Evolutionary conservation across 352 stramenopile species (phyloP), one percentile per base, ranked within the genome.

Genomic region (Lagenidium giganteum): DNA sequence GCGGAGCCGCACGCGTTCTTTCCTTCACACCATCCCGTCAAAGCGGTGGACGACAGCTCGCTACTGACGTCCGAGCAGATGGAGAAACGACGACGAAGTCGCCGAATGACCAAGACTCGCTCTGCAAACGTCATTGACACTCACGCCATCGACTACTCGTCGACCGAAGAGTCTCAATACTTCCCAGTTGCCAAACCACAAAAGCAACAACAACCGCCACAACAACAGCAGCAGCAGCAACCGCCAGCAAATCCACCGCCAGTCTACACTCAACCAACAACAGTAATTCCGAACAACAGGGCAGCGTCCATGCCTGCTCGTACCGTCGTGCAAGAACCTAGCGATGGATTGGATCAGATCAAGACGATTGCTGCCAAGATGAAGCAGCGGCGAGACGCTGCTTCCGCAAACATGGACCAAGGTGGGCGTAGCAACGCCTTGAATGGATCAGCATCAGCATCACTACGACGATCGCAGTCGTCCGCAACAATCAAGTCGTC

Each of bases 301-400:
- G 29, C 25, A 7, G 20, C 38, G 5, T 30, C n/a, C 9, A 31
- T 22, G 18, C 17, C 42, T 21, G 14, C 30, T 4, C 17, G 30
- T 13, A 49, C 42, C 2, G 43, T 37, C 9, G 54, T n/a, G n/a
- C n/a, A n/a, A n/a, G n/a, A n/a, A n/a, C n/a, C n/a, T n/a, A n/a
- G n/a, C n/a, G n/a, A n/a, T 8, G 57, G 53, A 8, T 73, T 83
- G 64, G 64, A 89, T 43, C 68, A 89, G 47, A 86, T 89, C 59
- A 83, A 83, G 38, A 67, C 62, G 3, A 73, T 87, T 16, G 76
- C 76, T 5, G 71, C 73, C 14, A 68, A 80, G 35, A 89, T 89
- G 76, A 86, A 89, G 61, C 72, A 83, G 42, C 69, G 70, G 25
- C 63, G 76, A 12, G 62, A 70, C 26, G 53, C 44, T 5, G 35